Evolutionary conservation across 345 rosid genomes (phyloP), one percentile per base, ranked within the genome.

Genomic region (Fremontodendron californicum): DNA sequence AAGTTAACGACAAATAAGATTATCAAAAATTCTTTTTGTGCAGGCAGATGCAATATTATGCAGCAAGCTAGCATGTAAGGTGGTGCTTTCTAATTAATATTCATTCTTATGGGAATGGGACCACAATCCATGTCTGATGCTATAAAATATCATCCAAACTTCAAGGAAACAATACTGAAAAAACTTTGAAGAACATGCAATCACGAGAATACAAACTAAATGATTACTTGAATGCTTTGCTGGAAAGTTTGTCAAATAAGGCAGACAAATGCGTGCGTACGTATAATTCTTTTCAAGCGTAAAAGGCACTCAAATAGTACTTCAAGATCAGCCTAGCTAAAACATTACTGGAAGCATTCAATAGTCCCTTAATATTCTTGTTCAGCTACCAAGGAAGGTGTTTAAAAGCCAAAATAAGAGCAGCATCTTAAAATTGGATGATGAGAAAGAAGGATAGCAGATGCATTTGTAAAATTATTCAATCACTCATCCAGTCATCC

Each of bases 281-380:
- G 46, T 74, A 49, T n/a, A 46, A 5, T 45, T 40, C 72, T 77
- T 84, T 60, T 63, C 37, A 82, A 71, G 76, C 82, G 69, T 84
- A 83, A 77, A 82, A 79, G 84, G 79, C 86, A 86, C 85, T 79
- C 87, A 77, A 80, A 48, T 31, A 70, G 55, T n/a, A n/a, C n/a
- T 71, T 71, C 51, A 75, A 45, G 12, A 75, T 63, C 84, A 75
- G 25, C 61, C 71, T 60, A n/a, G n/a, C n/a, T n/a, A 9, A 60
- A 31, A 39, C 15, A 11, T 40, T 5, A 49, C 9, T 42, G 54
- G 35, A 67, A 43, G 48, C n/a, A 25, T 27, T 25, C 7, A 12
- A 4, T 25, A 57, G 15, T 3, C 33, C 16, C 15, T 2, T 9
- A 23, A 23, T 10, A 10, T 57, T 57, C 6, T n/a, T 54, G 58